Evolutionary conservation across 768 basidiomycete genomes (phyloP).

Genomic region (Leccinum rimulosum): DNA sequence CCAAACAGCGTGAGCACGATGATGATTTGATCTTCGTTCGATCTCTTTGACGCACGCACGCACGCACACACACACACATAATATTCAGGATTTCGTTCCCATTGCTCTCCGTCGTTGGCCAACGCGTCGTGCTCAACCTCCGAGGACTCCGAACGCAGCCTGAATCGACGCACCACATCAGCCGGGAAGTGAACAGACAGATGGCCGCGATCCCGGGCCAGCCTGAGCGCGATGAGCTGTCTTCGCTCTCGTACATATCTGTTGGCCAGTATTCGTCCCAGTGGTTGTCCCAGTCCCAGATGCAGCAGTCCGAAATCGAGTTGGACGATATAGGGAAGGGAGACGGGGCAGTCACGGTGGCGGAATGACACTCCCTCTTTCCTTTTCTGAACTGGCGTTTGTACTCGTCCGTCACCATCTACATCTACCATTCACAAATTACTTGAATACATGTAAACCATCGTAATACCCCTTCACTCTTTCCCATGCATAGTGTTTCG

Average conservation of each 20-base stretch:
- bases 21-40: too few relatives aligned
- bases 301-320: not conserved
- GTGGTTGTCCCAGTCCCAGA: not conserved
- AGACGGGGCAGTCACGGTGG: too few relatives aligned
- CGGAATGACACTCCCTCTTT: too few relatives aligned
- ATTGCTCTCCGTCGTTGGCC: slow-evolving; percentile 16
- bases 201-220: slow-evolving; percentile 3
- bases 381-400: not conserved
- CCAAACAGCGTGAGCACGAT: slow-evolving; percentile 9
- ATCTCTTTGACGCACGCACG: not conserved
- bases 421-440: not conserved
- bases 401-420: not conserved
- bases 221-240: not conserved
- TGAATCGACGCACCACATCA: slow-evolving; percentile 14
- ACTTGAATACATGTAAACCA: not conserved
- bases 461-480: not conserved
- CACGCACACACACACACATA: not conserved
- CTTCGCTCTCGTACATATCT: not conserved
- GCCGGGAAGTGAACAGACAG: slow-evolving; percentile 11
- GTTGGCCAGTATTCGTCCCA: not conserved
- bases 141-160: slow-evolving; percentile 4
- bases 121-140: slow-evolving; percentile 25
- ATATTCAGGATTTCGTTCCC: slow-evolving; percentile 6
- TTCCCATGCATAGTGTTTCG: too few relatives aligned
- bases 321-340: not conserved